These are phyloP conservation scores for Fusarium poae DNA, from an alignment of 2,329 filamentous ascomycete genomes.

Conservation along the genomic window DNA sequence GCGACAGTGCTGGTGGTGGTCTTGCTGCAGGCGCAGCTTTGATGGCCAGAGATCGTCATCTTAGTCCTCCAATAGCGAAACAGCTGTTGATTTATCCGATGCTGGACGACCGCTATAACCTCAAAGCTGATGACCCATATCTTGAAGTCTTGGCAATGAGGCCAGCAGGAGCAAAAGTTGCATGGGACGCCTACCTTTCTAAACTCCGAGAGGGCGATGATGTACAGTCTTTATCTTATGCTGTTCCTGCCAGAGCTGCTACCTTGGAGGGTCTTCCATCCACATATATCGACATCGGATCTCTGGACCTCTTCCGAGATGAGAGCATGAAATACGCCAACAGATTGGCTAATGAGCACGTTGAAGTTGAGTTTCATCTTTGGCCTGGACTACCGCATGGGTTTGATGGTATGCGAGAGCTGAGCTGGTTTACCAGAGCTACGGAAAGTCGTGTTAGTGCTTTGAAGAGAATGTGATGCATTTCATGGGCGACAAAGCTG, in stretches of 20 bases:
- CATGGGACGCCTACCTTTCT: slow-evolving; percentile 42
- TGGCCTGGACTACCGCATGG: slow-evolving; percentile 58
- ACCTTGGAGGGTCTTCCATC: slow-evolving; percentile 51
- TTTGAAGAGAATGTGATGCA: slow-evolving; percentile 8
- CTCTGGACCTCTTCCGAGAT: slow-evolving; percentile 54
- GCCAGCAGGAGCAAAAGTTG: slow-evolving; percentile 33
- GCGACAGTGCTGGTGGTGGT: slow-evolving; percentile 29
- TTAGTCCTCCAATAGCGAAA: slow-evolving; percentile 15
- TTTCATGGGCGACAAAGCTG: neutral
- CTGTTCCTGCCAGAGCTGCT: slow-evolving; percentile 44
- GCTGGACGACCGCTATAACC: slow-evolving; percentile 28
- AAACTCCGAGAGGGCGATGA: slow-evolving; percentile 11
- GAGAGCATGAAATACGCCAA: slow-evolving; percentile 16
- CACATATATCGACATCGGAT: slow-evolving; percentile 57
- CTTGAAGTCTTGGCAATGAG: slow-evolving; percentile 37
- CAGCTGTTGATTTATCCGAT: slow-evolving; percentile 32
- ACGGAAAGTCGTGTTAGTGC: slow-evolving; percentile 17
- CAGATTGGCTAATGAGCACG: slow-evolving; percentile 13
- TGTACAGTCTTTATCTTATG: slow-evolving; percentile 30
- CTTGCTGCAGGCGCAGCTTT: slow-evolving; percentile 21
- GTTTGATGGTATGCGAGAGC: slow-evolving; percentile 43
- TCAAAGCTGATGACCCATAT: slow-evolving; percentile 6
- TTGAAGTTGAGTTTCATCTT: slow-evolving; percentile 55
- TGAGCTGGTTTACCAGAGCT: slow-evolving; percentile 16
- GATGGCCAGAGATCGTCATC: slow-evolving; percentile 14